Evolutionary conservation across 73 alveolate genomes (phyloP).

Genomic region (Paramecium bursaria): DNA sequence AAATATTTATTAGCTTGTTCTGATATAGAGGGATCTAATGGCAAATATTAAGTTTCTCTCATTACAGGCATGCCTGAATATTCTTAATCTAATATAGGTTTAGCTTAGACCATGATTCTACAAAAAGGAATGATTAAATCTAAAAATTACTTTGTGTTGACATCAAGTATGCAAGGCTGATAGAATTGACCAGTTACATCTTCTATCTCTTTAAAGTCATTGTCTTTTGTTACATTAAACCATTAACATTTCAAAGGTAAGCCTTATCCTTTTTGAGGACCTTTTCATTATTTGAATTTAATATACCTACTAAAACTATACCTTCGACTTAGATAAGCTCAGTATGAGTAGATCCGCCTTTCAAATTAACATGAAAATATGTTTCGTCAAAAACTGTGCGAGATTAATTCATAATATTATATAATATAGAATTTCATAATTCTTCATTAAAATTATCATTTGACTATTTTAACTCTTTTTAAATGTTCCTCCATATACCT

Average conservation of each 20-base stretch:
- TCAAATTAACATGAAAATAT: too few species aligned
- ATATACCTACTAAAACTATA: background rate
- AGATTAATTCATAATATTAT: too few species aligned
- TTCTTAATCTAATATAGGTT: conserved; percentile 23
- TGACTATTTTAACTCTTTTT: background rate
- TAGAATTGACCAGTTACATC: conserved; percentile 36
- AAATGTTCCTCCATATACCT: background rate
- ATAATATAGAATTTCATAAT: background rate
- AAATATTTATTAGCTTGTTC: conserved; percentile 2
- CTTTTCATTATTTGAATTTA: background rate
- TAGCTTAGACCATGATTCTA: conserved; percentile 53
- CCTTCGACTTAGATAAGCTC: background rate
- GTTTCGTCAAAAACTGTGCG: background rate
- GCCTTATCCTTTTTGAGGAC: conserved; percentile 7
- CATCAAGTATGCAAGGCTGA: conserved; percentile 44
- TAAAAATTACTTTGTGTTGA: conserved; percentile 29
- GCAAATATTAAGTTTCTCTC: conserved; percentile 15
- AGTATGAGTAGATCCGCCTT: background rate
- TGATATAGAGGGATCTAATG: background rate
- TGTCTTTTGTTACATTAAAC: conserved; percentile 38
- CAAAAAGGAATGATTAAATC: background rate
- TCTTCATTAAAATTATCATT: background rate
- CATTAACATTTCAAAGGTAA: conserved; percentile 37
- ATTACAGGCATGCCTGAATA: conserved; percentile 30
- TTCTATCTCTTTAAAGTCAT: conserved; percentile 27